phyloP scores from a whole-genome alignment of 768 basidiomycete species.

The Clavaria fumosa region DNA sequence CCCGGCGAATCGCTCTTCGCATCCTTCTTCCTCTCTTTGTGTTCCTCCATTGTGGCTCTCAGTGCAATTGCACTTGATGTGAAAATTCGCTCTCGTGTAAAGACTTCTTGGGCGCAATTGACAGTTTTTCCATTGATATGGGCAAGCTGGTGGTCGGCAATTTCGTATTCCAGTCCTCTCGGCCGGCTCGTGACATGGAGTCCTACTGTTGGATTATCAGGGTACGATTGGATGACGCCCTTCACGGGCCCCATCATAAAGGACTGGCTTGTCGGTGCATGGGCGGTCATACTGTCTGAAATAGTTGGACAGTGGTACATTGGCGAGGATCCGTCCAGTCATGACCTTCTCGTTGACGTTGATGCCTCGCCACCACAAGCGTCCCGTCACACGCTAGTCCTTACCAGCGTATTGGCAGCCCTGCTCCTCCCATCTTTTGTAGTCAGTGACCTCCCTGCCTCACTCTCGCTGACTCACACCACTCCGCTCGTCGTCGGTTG shows the following conservation, averaged over 20 bases:
- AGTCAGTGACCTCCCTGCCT: conserved; percentile 24
- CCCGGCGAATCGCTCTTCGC: conserved; percentile 31
- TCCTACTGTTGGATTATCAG: conserved; percentile 33
- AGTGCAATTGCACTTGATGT: conserved; percentile 24
- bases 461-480: conserved; percentile 22
- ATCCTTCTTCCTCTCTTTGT: conserved; percentile 25
- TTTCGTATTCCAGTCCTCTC: conserved; percentile 44
- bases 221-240: conserved; percentile 52
- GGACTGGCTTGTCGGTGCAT: conserved; percentile 66
- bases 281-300: conserved; percentile 53
- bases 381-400: conserved; percentile 17
- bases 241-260: conserved; percentile 41
- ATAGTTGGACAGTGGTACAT: conserved; percentile 42
- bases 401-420: conserved; percentile 25
- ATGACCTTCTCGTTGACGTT: conserved; percentile 3
- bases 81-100: conserved; percentile 18
- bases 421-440: conserved; percentile 45
- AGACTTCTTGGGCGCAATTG: conserved; percentile 28
- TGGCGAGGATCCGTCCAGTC: conserved; percentile 18
- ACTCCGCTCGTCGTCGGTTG: conserved; percentile 55
- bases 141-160: conserved; percentile 42
- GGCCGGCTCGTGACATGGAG: conserved; percentile 65
- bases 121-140: conserved; percentile 56
- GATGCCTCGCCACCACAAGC: conserved; percentile 8
- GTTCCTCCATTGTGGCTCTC: conserved; percentile 31